These are phyloP conservation scores for Quercus engelmannii DNA, from an alignment of 306 rosid genomes.

Conservation along the genomic window DNA sequence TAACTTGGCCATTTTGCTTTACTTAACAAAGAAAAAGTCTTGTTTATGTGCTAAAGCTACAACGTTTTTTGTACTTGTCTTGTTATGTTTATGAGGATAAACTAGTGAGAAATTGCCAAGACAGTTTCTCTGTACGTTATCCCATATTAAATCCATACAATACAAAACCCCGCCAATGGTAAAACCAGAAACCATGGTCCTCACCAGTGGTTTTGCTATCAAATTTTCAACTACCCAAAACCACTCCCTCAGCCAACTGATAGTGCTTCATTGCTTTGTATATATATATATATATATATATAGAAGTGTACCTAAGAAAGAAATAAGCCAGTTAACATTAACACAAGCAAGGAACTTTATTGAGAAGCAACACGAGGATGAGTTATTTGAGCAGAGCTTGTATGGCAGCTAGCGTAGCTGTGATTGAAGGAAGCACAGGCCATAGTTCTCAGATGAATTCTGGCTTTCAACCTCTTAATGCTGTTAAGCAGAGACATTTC, in stretches of 20 bases:
- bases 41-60: too few relatives aligned
- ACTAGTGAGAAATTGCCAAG: neutral
- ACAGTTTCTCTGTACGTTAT: neutral
- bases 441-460: neutral
- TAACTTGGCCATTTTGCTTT: neutral
- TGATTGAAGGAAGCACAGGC: neutral
- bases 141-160: neutral
- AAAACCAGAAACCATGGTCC: constrained; percentile 14
- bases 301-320: neutral
- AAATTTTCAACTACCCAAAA: neutral
- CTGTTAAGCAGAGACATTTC: neutral
- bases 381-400: constrained; percentile 5
- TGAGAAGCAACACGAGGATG: neutral
- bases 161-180: constrained; percentile 17
- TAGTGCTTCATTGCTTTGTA: neutral
- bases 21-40: neutral
- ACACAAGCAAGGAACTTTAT: neutral
- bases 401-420: neutral
- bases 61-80: neutral
- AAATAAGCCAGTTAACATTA: neutral
- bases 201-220: neutral
- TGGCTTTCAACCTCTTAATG: neutral
- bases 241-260: constrained; percentile 6
- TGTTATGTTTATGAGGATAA: neutral
- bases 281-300: neutral